phyloP scores from a whole-genome alignment of 495 filamentous ascomycete species.

The Aspergillus ellipticus region DNA sequence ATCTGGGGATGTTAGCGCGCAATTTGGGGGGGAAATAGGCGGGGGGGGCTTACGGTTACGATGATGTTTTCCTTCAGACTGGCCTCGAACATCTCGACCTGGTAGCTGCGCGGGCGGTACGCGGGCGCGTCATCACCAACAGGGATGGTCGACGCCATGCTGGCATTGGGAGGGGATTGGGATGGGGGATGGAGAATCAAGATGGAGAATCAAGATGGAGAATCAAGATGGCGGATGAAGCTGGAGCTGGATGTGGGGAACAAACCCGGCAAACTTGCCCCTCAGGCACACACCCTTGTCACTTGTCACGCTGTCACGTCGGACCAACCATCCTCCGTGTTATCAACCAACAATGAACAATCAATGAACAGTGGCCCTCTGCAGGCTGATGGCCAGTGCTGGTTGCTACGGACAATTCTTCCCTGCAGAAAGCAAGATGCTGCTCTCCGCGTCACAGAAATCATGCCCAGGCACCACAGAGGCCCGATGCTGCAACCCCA shows the following conservation, averaged over 20 bases:
- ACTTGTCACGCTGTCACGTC: too few species aligned
- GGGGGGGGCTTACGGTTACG: constrained; percentile 58
- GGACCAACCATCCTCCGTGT: too few species aligned
- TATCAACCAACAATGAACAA: too few species aligned
- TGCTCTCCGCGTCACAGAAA: too few species aligned
- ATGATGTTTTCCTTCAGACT: constrained; percentile 79
- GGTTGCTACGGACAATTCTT: too few species aligned
- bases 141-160: constrained; percentile 3
- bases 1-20: constrained; percentile 57
- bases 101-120: constrained; percentile 64
- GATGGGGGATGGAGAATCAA: background rate
- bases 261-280: constrained; percentile 1
- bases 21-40: background rate
- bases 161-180: background rate
- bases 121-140: constrained; percentile 9
- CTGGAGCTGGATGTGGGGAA: background rate
- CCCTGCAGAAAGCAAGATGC: too few species aligned
- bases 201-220: background rate
- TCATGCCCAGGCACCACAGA: too few species aligned
- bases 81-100: constrained; percentile 85
- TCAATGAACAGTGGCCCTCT: too few species aligned
- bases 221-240: background rate
- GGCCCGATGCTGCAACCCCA: too few species aligned
- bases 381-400: too few species aligned
- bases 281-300: background rate